Evolutionary conservation across 257 asterid species (phyloP), one percentile per base, ranked within the genome.

Genomic region (Leonotis leonurus): DNA sequence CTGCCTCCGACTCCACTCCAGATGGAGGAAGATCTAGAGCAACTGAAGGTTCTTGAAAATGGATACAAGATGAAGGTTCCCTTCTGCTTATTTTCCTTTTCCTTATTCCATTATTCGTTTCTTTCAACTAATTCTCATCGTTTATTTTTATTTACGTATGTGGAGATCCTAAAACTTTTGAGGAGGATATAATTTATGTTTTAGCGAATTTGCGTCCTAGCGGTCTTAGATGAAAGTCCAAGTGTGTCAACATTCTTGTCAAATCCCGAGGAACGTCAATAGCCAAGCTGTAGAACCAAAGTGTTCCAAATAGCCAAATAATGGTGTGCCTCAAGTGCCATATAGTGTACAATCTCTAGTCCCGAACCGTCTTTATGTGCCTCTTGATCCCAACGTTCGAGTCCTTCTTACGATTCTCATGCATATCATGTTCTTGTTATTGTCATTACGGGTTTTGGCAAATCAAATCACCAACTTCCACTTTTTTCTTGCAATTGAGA

Each of bases 21-120:
- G 74, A 81, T 92, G 26, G 95, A 92, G 80, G 97, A 92, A 78
- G 98, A 92, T 77, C 95, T 91, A 40, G 98, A 91, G 77, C 96
- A 92, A 55, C 78, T 89, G 59, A 92, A 92, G 76, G 96, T 89
- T 71, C 97, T 89, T 62, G 97, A 92, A 76, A 84, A 88, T 70
- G 98, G 97, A 70, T 88, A 86, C 82, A 92, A 83, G 70, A 88
- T 89, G 90, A 92, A 92, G 98, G 98, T 92, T 39, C 1, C 37
- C 36, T 54, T 36, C 49, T 29, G 16, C 46, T 57, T 17, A 24
- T 52, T n/a, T 60, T 54, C 26, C 56, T 64, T 56, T 48, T 43
- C 21, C 24, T 32, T 14, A 29, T 64, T 12, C 24, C 3, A 24
- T 68, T 29, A 29, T 29, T 29, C 33, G 2, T 3, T 67, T 36